Evolutionary conservation across 2,329 filamentous ascomycete species (phyloP).

Genomic region (Alternaria conjuncta): DNA sequence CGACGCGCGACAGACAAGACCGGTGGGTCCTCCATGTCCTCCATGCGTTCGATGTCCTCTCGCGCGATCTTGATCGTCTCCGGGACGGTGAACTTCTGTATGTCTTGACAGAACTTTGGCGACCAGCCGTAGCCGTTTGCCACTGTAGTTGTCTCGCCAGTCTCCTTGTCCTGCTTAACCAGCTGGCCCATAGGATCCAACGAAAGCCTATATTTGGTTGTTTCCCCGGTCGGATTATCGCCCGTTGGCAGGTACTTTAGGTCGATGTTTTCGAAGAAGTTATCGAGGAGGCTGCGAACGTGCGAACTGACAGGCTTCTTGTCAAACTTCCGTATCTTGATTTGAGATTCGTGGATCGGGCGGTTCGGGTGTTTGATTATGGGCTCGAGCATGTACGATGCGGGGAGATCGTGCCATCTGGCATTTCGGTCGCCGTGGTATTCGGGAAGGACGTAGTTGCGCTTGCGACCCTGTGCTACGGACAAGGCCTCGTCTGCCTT

Average conservation of each 20-base stretch:
- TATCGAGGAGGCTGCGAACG: constrained; percentile 72
- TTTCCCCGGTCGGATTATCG: constrained; percentile 42
- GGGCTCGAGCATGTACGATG: constrained; percentile 79
- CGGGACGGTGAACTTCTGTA: constrained; percentile 61
- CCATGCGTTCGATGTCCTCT: constrained; percentile 25
- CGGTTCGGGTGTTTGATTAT: constrained; percentile 77
- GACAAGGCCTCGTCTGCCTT: constrained; percentile 57
- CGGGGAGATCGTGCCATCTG: constrained; percentile 83
- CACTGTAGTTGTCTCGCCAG: constrained; percentile 67
- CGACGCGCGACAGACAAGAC: constrained; percentile 11
- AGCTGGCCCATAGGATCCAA: constrained; percentile 78
- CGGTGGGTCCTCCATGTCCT: constrained; percentile 9
- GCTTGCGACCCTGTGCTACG: constrained; percentile 56
- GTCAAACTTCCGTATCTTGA: constrained; percentile 70
- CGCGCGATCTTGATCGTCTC: constrained; percentile 29
- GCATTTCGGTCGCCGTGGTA: constrained; percentile 76
- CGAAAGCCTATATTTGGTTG: constrained; percentile 53
- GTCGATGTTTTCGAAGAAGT: constrained; percentile 69
- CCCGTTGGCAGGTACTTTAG: constrained; percentile 57
- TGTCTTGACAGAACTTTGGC: constrained; percentile 77
- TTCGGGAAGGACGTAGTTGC: constrained; percentile 72
- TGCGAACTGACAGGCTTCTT: constrained; percentile 68
- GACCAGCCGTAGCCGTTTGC: constrained; percentile 93
- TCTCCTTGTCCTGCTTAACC: constrained; percentile 69
- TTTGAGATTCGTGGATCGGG: constrained; percentile 73